Evolutionary conservation across 1,139 yeast species (phyloP), one percentile per base, ranked within the genome.

Genomic region (Entelexis sorbosivorans): DNA sequence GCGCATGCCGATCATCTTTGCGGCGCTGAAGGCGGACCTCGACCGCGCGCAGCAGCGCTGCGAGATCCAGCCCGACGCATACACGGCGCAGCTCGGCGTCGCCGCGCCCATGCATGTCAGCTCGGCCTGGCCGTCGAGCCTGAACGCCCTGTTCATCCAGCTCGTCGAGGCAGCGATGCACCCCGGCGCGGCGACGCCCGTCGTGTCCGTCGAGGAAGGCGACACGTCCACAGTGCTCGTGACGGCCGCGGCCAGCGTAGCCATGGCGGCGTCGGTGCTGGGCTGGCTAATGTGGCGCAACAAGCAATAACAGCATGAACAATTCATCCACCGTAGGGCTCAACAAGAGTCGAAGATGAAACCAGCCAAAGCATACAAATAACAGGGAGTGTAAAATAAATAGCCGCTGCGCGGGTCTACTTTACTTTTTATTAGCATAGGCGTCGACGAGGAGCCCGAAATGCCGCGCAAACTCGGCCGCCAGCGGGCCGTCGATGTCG

Each of bases 21-120:
- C 88, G 1, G 98, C 96, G 0, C 69, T 88, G 29, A 91, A 91
- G 63, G 97, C 98, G 0, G 98, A 91, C 66, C 71, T 88, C 44
- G 98, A 91, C 65, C 81, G 94, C 59, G 97, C 89, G 63, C 96
- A 89, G 61, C 98, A 91, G 63, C 66, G 98, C 32, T 79, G 84
- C 32, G 86, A 79, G 52, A 71, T 76, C 6, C 96, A 87, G 62
- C 98, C 98, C 0, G 97, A 91, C 61, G 82, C 78, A 42, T 88
- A 82, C 62, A 82, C 96, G 0, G 72, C 87, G 35, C 75, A 76
- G 24, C 64, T 83, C 2, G 75, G 74, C 48, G 65, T 84, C 48
- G 79, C 88, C 0, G 91, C 94, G 2, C 89, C 89, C 1, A 67
- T 91, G 57, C 97, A 91, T 63, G 85, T 88, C 1, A 85, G 95